phyloP scores from a whole-genome alignment of 2,329 filamentous ascomycete genomes.

The Alternaria burnsii region DNA sequence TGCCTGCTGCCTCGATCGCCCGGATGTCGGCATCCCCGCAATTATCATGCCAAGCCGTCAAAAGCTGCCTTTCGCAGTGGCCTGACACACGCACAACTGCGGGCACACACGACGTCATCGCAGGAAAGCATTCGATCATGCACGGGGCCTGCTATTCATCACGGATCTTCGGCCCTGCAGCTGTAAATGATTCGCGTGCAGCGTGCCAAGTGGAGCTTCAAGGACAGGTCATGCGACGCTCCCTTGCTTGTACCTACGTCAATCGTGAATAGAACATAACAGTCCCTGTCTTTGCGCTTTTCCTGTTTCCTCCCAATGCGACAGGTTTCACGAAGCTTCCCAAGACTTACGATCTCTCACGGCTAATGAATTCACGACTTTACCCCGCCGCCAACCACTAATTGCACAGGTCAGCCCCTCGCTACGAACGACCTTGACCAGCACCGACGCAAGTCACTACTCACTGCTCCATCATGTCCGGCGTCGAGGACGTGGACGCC shows the following conservation, averaged over 20 bases:
- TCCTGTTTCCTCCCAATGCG: slow-evolving; percentile 21
- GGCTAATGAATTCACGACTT: slow-evolving; percentile 7
- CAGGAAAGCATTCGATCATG: slow-evolving; percentile 19
- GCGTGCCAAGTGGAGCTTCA: slow-evolving; percentile 26
- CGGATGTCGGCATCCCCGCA: slow-evolving; percentile 26
- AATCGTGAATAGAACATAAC: slow-evolving; percentile 27
- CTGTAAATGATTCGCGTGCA: slow-evolving; percentile 21
- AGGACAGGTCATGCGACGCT: slow-evolving; percentile 15
- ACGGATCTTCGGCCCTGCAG: slow-evolving; percentile 29
- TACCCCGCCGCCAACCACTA: not conserved
- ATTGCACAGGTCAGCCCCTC: not conserved
- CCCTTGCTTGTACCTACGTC: slow-evolving; percentile 31
- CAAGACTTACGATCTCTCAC: slow-evolving; percentile 1
- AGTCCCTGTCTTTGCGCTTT: slow-evolving; percentile 18
- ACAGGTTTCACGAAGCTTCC: not conserved
- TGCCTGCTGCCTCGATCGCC: slow-evolving; percentile 3
- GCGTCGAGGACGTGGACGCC: slow-evolving; percentile 54
- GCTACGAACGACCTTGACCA: slow-evolving; percentile 7
- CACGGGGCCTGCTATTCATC: not conserved
- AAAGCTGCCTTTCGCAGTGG: slow-evolving; percentile 20
- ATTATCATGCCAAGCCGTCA: slow-evolving; percentile 14
- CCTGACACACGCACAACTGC: slow-evolving; percentile 18
- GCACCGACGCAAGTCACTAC: slow-evolving; percentile 1
- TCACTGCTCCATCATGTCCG: slow-evolving; percentile 43
- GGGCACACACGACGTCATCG: slow-evolving; percentile 32